Base-by-base conservation (phyloP, 208 protist genomes). In the Lotmaria passim region DNA sequence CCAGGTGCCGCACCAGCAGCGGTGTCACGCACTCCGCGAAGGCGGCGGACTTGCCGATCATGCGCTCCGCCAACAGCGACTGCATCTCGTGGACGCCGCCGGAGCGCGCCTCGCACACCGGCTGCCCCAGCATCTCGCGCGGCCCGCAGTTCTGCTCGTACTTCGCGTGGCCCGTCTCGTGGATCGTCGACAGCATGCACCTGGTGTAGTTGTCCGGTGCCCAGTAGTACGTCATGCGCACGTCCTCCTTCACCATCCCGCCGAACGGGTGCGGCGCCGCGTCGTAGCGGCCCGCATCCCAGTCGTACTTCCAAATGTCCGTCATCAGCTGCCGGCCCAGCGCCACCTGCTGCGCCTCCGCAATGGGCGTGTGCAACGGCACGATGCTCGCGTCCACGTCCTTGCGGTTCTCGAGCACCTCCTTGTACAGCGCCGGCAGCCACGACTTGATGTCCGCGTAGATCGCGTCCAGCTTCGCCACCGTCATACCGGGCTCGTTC, bases 181-280 rank as follows among this genome's bases (percentile, higher is more conserved):
- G 89, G 48, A 97, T 87, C 36, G 46, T 50, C 14, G 57, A 41
- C 30, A 65, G 31, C 21, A 59, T 31, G 21, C 31, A 56, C 38
- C 75, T 51, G 3, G 47, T 59, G 51, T 84, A 90, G 60, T 85
- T 78, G 14, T 73, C 41, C 24, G 75, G 76, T 17, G 28, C 14
- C 65, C 82, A 97, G 63, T 77, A 73, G 7, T 85, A 89, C 0
- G 93, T 94, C 47, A 97, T 85, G 41, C 87, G 84, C 8, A 76
- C 63, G 70, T 96, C 93, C 28, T 83, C 74, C 58, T 76, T 77
- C 55, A 79, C 61, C 51, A 83, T 81, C n/a, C 69, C 82, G 34
- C 81, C 88, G 64, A 97, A 96, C 2, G 90, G 87, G 68, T 96
- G 93, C 19, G 77, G 34, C 7, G 72, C 82, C 43, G 86, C 58